A percentile compares a stretch with the other conserved stretches of the same genome.
Conservation (phyloP, 768 basidiomycete species). For the Trametopsis cervina region DNA sequence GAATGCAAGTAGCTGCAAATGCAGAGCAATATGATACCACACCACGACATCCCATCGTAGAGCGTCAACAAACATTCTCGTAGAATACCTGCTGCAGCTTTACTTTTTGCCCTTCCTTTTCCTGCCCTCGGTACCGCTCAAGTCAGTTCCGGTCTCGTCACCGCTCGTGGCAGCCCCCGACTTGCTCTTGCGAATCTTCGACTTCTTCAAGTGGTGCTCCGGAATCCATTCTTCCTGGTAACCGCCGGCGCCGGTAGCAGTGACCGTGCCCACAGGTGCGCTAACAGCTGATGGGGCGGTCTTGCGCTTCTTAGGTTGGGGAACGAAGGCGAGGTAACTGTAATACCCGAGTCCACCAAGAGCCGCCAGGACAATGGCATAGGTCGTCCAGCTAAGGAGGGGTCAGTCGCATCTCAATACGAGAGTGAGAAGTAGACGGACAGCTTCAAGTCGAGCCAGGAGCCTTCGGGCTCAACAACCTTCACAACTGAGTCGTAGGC, state of each 20-base stretch:
- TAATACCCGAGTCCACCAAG: slow-evolving; percentile 60
- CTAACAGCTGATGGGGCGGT: slow-evolving; percentile 33
- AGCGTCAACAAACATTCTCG: too few relatives aligned
- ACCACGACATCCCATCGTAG: too few relatives aligned
- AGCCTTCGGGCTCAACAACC: slow-evolving; percentile 72
- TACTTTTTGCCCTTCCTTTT: slow-evolving; percentile 47
- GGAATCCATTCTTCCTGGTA: slow-evolving; percentile 93
- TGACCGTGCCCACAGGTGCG: slow-evolving; percentile 48
- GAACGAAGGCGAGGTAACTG: slow-evolving; percentile 58
- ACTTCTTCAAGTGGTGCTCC: slow-evolving; percentile 76
- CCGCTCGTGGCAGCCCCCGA: slow-evolving; percentile 61
- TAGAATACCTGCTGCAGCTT: too few relatives aligned
- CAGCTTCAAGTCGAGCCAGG: slow-evolving; percentile 78
- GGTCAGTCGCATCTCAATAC: neutral
- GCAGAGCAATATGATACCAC: neutral
- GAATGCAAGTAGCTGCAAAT: neutral
- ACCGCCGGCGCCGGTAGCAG: slow-evolving; percentile 59
- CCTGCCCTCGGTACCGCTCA: slow-evolving; percentile 39
- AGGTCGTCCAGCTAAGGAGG: slow-evolving; percentile 45
- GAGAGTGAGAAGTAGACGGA: slow-evolving; percentile 30
- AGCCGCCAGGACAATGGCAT: slow-evolving; percentile 58
- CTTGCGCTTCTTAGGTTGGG: slow-evolving; percentile 56
- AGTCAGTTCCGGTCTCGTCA: slow-evolving; percentile 40
- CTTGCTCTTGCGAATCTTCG: slow-evolving; percentile 43
- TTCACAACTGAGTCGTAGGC: slow-evolving; percentile 74